Evolutionary conservation across 2,329 filamentous ascomycete species (phyloP).

Genomic region (Annulohypoxylon truncatum): DNA sequence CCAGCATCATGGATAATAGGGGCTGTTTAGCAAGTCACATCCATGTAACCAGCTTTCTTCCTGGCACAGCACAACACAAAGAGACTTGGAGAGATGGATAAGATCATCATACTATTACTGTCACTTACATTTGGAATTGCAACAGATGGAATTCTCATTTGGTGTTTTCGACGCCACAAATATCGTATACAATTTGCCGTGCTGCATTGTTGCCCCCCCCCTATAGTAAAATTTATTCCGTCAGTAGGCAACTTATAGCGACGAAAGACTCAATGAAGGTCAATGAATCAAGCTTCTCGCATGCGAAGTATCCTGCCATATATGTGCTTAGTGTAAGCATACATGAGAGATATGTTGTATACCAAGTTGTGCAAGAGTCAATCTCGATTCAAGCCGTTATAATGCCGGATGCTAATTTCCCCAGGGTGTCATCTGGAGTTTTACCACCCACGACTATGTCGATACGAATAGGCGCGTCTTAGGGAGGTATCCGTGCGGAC

Average conservation of each 20-base stretch:
- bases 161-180: not conserved
- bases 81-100: not conserved
- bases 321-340: constrained; percentile 31
- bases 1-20: constrained; percentile 7
- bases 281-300: not conserved
- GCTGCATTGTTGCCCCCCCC: not conserved
- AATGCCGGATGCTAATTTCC: not conserved
- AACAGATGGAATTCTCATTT: not conserved
- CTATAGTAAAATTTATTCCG: not conserved
- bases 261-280: not conserved
- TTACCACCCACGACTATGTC: constrained; percentile 3
- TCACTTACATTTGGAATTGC: constrained; percentile 13
- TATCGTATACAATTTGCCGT: not conserved
- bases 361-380: not conserved
- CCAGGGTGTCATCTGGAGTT: constrained; percentile 8
- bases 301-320: not conserved
- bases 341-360: constrained; percentile 8
- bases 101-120: not conserved
- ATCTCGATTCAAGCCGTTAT: constrained; percentile 12
- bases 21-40: not conserved
- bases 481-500: not conserved
- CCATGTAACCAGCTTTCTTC: not conserved
- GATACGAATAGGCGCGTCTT: constrained; percentile 1
- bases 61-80: not conserved
- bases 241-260: not conserved